These are phyloP conservation scores for Globisporangium uncinulatum DNA, from an alignment of 352 stramenopile genomes.

Conservation along the genomic window DNA sequence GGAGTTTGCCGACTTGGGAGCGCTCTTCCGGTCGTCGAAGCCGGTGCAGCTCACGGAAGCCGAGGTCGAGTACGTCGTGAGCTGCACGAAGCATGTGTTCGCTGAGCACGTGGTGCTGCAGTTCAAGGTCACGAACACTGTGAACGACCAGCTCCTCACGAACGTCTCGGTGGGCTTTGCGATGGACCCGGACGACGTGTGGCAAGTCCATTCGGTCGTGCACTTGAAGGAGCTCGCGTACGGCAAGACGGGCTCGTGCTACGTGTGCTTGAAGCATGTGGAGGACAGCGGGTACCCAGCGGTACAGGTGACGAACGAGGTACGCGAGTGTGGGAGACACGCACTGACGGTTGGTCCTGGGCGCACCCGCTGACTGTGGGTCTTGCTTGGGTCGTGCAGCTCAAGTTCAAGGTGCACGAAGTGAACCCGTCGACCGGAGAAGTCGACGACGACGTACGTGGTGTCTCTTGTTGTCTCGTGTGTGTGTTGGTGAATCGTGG, in stretches of 20 bases:
- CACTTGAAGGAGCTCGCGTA: slow-evolving; percentile 87
- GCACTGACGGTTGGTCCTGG: neutral
- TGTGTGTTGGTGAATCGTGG: slow-evolving; percentile 6
- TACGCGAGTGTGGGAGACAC: slow-evolving; percentile 14
- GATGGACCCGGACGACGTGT: slow-evolving; percentile 89
- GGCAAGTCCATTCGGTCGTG: slow-evolving; percentile 89
- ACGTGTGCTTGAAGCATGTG: slow-evolving; percentile 90
- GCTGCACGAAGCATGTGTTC: slow-evolving; percentile 97
- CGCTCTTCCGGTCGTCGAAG: slow-evolving; percentile 91
- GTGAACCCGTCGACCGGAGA: slow-evolving; percentile 95
- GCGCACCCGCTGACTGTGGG: neutral
- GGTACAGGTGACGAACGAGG: slow-evolving; percentile 91
- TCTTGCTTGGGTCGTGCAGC: slow-evolving; percentile 20
- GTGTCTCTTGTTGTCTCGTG: slow-evolving; percentile 3
- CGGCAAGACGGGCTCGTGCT: slow-evolving; percentile 91
- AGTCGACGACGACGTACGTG: slow-evolving; percentile 57
- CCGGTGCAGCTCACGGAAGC: slow-evolving; percentile 93
- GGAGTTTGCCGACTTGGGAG: slow-evolving; percentile 91
- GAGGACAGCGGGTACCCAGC: slow-evolving; percentile 68
- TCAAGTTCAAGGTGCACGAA: slow-evolving; percentile 95
- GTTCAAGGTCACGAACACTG: slow-evolving; percentile 98
- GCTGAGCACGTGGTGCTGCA: slow-evolving; percentile 94
- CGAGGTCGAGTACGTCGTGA: slow-evolving; percentile 98
- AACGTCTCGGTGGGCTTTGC: slow-evolving; percentile 92
- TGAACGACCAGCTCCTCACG: slow-evolving; percentile 96